phyloP scores from a whole-genome alignment of 2,329 filamentous ascomycete species.

The Aphanoascus verrucosus region DNA sequence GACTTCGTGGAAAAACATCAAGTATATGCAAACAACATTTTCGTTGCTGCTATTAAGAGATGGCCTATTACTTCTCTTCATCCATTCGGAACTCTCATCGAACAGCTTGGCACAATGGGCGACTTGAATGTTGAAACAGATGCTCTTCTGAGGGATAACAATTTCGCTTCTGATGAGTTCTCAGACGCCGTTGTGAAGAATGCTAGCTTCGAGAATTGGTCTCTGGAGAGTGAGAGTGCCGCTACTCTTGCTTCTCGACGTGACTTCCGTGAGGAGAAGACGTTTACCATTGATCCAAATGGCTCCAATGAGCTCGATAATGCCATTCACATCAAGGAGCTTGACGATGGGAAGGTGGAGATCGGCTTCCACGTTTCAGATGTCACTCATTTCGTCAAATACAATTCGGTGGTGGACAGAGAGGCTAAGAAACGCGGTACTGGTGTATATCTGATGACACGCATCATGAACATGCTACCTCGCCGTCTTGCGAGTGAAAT shows the following conservation, averaged over 20 bases:
- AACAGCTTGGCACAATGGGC: constrained; percentile 94
- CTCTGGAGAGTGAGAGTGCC: constrained; percentile 71
- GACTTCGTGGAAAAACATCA: constrained; percentile 99
- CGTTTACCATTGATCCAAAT: constrained; percentile 86
- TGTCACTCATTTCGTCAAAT: constrained; percentile 92
- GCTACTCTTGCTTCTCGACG: constrained; percentile 61
- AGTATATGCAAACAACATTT: constrained; percentile 94
- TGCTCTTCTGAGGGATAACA: constrained; percentile 93
- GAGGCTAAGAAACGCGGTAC: constrained; percentile 98
- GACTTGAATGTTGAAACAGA: constrained; percentile 97
- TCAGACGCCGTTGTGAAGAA: constrained; percentile 91
- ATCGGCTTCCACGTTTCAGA: constrained; percentile 93
- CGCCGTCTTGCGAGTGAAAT: constrained; percentile 74
- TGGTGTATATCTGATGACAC: constrained; percentile 87
- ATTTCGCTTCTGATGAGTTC: constrained; percentile 95
- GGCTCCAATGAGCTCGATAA: constrained; percentile 82
- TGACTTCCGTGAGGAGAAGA: constrained; percentile 79
- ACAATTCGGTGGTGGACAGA: constrained; percentile 86
- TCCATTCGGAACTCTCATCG: constrained; percentile 92
- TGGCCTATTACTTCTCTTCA: constrained; percentile 99
- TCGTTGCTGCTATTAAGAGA: constrained; percentile 97
- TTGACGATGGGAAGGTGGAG: constrained; percentile 75
- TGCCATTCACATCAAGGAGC: constrained; percentile 80
- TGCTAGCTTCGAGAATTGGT: constrained; percentile 86
- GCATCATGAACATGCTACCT: constrained; percentile 77